Evolutionary conservation across 768 basidiomycete genomes (phyloP), one percentile per base, ranked within the genome.

Genomic region (Mycena haematopus): DNA sequence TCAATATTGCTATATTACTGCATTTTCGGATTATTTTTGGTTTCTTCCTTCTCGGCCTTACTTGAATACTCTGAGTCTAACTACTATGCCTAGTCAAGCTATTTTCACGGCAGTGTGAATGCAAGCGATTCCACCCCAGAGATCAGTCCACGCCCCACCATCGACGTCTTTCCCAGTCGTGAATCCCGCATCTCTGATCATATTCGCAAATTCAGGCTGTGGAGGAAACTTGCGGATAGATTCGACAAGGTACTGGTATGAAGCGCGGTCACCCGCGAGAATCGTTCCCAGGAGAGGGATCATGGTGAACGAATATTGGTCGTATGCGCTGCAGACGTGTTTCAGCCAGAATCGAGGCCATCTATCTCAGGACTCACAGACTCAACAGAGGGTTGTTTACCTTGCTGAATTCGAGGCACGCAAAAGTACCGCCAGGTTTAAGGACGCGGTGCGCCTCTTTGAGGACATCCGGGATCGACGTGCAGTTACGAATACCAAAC

Each of bases 201-300:
- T 91, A 68, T 85, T 77, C 7, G 95, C 89, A 76, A 99, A 99
- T 58, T 92, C 89, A 9, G 84, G 79, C 74, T 97, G 96, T 13
- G 86, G 81, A 27, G 96, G 96, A 80, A 99, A 99, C 68, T 86
- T 87, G 44, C 95, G 90, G 69, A 99, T 99, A 13, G 95, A 97
- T 75, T 99, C 97, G 45, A 99, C 94, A 46, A 99, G 84, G 74
- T 99, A 99, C 74, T 98, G 95, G 75, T 99, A 99, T 7, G 95
- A 96, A 22, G 87, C 90, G 22, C 96, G 84, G 76, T 99, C 96
- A 0, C 92, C 92, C 11, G 95, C 93, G n/a, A 99, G 79, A 68
- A 99, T 92, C 21, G 95, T 96, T n/a, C 97, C 97, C 49, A 99
- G 78, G 21, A 96, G 80, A 2, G 97, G 97, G 71, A 99, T 97